phyloP scores from a whole-genome alignment of 129 eudicot genomes.

The Tagetes erecta region DNA sequence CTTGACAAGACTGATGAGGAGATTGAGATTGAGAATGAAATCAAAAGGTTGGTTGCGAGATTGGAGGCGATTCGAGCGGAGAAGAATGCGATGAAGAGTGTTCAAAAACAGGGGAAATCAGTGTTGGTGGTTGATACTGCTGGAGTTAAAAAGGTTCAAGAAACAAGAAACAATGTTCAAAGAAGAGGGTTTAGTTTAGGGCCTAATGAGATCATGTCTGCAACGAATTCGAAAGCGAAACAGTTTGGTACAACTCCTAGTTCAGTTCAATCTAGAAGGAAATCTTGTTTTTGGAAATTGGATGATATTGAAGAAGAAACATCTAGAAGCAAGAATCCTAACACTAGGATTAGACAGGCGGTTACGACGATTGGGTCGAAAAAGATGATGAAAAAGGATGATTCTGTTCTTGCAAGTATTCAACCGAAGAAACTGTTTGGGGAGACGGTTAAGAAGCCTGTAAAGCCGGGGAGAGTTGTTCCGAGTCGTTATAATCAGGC shows the following conservation, averaged over 20 bases:
- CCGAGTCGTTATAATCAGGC: conserved; percentile 79
- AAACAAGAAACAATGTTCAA: conserved; percentile 33
- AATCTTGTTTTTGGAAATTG: conserved; percentile 85
- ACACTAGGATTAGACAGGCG: conserved; percentile 47
- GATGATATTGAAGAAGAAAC: conserved; percentile 73
- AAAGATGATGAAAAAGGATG: conserved; percentile 65
- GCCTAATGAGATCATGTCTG: conserved; percentile 57
- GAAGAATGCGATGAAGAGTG: conserved; percentile 25
- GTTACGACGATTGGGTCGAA: conserved; percentile 60
- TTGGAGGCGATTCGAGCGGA: conserved; percentile 63
- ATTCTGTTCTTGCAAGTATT: conserved; percentile 46
- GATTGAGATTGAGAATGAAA: conserved; percentile 74
- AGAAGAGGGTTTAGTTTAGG: conserved; percentile 82
- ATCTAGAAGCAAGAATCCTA: conserved; percentile 40
- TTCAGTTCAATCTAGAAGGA: conserved; percentile 57
- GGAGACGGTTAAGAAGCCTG: conserved; percentile 66
- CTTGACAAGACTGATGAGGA: conserved; percentile 58
- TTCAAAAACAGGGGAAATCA: conserved; percentile 51
- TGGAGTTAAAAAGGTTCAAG: conserved; percentile 36
- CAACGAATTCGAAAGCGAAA: conserved; percentile 29
- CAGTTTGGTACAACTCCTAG: conserved; percentile 51
- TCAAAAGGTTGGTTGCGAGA: conserved; percentile 52
- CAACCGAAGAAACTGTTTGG: conserved; percentile 89
- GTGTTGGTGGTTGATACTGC: conserved; percentile 18
- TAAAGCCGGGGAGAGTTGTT: conserved; percentile 75